Base-by-base conservation (phyloP, 2,329 filamentous ascomycete species). In the Phaeosphaeria sp. region DNA sequence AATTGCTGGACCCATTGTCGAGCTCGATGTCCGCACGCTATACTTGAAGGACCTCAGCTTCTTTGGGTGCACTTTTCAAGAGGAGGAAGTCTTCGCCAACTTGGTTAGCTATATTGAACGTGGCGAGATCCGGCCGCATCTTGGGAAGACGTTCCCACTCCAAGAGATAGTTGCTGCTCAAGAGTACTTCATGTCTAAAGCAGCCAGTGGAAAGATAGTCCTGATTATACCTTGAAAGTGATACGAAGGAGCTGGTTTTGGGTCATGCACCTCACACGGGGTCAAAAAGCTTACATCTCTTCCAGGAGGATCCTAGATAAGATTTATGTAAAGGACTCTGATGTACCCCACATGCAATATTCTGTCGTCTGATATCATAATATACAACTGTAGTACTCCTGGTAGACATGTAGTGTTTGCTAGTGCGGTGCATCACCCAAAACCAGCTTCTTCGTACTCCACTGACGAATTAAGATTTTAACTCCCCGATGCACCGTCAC, bases 41-140 rank as follows among this genome's bases (percentile, higher is more conserved):
- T 62, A 59, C 30, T 24, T 59, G 6, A 62, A 62, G 45, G 53
- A 62, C 47, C 18, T 62, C 8, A 59, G 59, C 40, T 62, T 62
- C 45, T 57, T 59, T 24, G 59, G 59, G 2, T 62, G 59, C 22
- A 59, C 59, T 25, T 59, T 59, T 15, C 59, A 59, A 43, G 56
- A 62, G 13, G 47, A 57, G 6, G 56, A 47, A 21, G 56, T 62
- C 11, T 62, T 62, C 25, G 24, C 50, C 1, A 62, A 62, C 24
- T 44, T 62, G 2, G 44, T 62, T 22, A 46, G 42, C 18, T 62
- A 62, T 44, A 59, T 62, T 25, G 59, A 62, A 50, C 43, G 24
- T 6, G 59, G 50, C 2, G 53, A 59, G 39, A 62, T 62, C 15
- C 48, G 47, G 24, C 53, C 56, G n/a, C 53, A 59, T 52, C 40